These are phyloP conservation scores for Dothideomycetidae sp. DNA, from an alignment of 2,329 filamentous ascomycete species.

Conservation along the genomic window DNA sequence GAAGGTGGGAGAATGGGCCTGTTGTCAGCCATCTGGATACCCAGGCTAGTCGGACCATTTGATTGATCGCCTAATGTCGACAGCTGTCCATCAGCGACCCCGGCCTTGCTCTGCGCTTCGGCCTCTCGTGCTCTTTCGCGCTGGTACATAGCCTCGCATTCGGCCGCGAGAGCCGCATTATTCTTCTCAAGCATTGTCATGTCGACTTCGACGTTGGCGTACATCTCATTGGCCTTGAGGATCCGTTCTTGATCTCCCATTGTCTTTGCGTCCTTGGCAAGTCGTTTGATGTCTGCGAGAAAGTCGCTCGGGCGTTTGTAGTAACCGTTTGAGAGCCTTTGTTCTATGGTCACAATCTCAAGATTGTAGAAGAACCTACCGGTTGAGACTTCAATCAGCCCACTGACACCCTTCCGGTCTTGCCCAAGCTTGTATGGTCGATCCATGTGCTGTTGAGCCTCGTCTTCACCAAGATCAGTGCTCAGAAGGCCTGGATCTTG, in stretches of 20 bases:
- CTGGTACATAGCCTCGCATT: conserved; percentile 71
- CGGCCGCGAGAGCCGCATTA: conserved; percentile 47
- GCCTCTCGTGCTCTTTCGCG: conserved; percentile 53
- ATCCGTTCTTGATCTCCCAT: conserved; percentile 70
- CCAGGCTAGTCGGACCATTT: conserved; percentile 39
- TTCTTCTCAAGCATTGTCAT: conserved; percentile 58
- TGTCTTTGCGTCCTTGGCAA: conserved; percentile 72
- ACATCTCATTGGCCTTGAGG: conserved; percentile 78
- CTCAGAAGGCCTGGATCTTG: conserved; percentile 53
- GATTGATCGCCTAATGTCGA: conserved; percentile 30
- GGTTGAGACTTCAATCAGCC: conserved; percentile 58
- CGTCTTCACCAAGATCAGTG: conserved; percentile 44
- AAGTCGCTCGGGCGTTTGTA: conserved; percentile 88
- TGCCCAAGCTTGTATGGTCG: conserved; percentile 68
- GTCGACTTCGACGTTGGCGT: conserved; percentile 89
- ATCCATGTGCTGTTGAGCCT: conserved; percentile 36
- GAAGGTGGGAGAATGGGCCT: conserved; percentile 30
- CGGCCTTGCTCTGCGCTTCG: conserved; percentile 42
- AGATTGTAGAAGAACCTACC: conserved; percentile 91
- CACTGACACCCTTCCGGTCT: conserved; percentile 65
- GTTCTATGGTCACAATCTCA: conserved; percentile 83
- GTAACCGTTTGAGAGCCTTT: conserved; percentile 90
- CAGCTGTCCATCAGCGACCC: conserved; percentile 40
- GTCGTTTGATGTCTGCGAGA: conserved; percentile 66
- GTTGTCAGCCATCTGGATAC: conserved; percentile 47